phyloP scores from a whole-genome alignment of 1,284 basidiomycete genomes.

The Schizopora paradoxa region DNA sequence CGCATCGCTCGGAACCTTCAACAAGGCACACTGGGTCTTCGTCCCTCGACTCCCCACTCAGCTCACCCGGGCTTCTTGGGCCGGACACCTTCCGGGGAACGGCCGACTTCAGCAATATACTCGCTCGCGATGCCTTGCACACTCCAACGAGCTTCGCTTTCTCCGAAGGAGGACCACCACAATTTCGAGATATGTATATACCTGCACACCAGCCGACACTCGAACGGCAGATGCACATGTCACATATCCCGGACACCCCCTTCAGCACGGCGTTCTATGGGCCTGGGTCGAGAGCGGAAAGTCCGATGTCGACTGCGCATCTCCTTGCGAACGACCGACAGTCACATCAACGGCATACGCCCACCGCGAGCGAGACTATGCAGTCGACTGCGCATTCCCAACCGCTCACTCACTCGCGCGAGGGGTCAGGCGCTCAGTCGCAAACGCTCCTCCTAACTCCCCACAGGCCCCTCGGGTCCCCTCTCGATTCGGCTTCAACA shows the following conservation, averaged over 20 bases:
- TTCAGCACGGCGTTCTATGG: slow-evolving; percentile 4
- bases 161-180: neutral
- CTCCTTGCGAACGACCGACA: neutral
- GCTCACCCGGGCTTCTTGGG: no score
- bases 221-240: neutral
- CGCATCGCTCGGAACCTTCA: neutral
- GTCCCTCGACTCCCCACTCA: no score
- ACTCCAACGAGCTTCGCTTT: neutral
- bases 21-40: slow-evolving; percentile 2
- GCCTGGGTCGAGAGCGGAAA: neutral
- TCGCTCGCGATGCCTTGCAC: neutral
- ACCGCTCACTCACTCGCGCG: neutral
- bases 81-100: no score
- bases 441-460: neutral
- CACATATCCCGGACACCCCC: neutral
- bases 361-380: no score
- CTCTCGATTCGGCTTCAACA: neutral
- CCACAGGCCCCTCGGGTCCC: neutral
- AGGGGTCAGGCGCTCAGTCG: neutral
- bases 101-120: neutral
- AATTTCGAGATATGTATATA: neutral
- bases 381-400: no score
- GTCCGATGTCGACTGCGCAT: neutral
- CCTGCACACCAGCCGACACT: no score
- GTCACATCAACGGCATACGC: neutral